Base-by-base conservation (phyloP, 2,329 filamentous ascomycete species). In the Phyllosticta citrichinensis region DNA sequence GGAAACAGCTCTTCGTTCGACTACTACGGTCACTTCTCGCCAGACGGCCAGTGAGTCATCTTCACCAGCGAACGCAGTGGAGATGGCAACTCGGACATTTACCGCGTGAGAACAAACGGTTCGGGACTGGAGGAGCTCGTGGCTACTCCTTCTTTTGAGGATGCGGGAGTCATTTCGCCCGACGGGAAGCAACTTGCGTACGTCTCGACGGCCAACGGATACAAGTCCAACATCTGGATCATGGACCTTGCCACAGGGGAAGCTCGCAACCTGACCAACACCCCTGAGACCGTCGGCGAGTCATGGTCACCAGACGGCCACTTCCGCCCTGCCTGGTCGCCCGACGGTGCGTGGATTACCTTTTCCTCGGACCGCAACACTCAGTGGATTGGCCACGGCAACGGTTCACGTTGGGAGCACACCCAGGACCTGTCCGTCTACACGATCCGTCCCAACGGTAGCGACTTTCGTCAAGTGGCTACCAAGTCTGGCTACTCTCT, bases 301-400 rank as follows among this genome's bases (percentile, higher is more conserved):
- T 58, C 64, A 12, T 62, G 61, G 14, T 62, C 64, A 6, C 72
- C 73, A 17, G 68, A 72, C 40, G 72, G 75, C 5, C 68, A 74
- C 63, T 77, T 76, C 63, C 68, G 71, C 2, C 76, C 76, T 0
- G 63, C 65, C 5, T 77, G 74, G 74, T 76, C 74, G 0, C 75
- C 76, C 0, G 69, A 76, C 51, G 74, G 76, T 20, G 61, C 75
- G 59, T 77, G 73, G 73, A 67, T 77, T 58, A 71, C 68, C 2
- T 77, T 78, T 59, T 69, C 69, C 12, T 78, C 75, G 2, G 75
- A 78, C 55, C 70, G 72, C 27, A 77, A 77, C 58, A 76, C 75
- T 1, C 66, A 67, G 17, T 78, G 75, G 76, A 69, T 68, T 3
- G 75, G 76, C 0, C 75, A 78, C 60, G 70, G 73, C 12, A 70